A percentile compares a stretch with the other conserved stretches of the same genome.
These are phyloP conservation scores for Leccinum pallidistipes DNA, from an alignment of 1,284 basidiomycete genomes.

Conservation along the genomic window DNA sequence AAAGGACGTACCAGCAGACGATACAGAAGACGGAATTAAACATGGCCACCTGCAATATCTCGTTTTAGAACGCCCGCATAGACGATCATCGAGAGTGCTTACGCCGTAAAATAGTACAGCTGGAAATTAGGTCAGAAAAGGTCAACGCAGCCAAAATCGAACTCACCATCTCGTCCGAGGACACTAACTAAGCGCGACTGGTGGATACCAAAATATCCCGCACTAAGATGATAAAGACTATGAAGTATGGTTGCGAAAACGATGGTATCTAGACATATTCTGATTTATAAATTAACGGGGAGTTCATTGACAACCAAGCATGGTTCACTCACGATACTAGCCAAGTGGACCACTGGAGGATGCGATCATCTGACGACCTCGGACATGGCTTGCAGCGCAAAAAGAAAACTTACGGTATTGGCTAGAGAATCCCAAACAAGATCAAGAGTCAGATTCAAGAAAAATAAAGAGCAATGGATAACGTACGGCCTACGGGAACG, in stretches of 20 bases:
- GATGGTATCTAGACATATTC: constrained; percentile 19
- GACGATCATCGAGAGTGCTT: background rate
- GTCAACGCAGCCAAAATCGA: background rate
- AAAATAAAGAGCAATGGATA: background rate
- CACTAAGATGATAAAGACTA: constrained; percentile 6
- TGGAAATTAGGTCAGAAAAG: constrained; percentile 1
- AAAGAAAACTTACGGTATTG: constrained; percentile 8
- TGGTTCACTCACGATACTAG: constrained; percentile 15
- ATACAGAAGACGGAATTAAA: constrained; percentile 17
- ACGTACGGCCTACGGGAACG: constrained; percentile 11
- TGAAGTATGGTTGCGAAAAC: constrained; percentile 4
- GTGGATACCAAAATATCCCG: background rate
- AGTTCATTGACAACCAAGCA: background rate
- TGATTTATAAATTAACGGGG: background rate
- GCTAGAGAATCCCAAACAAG: constrained; percentile 10
- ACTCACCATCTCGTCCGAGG: constrained; percentile 26
- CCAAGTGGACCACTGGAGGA: constrained; percentile 20
- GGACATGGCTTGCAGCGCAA: background rate
- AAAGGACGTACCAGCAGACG: constrained; percentile 20
- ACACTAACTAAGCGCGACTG: constrained; percentile 13
- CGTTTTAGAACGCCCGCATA: too few relatives aligned
- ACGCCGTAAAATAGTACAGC: constrained; percentile 23
- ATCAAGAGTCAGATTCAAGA: background rate
- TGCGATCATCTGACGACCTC: background rate
- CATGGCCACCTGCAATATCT: constrained; percentile 9